Conservation (phyloP, 2,329 filamentous ascomycete species). For the Helotiales sp. region DNA sequence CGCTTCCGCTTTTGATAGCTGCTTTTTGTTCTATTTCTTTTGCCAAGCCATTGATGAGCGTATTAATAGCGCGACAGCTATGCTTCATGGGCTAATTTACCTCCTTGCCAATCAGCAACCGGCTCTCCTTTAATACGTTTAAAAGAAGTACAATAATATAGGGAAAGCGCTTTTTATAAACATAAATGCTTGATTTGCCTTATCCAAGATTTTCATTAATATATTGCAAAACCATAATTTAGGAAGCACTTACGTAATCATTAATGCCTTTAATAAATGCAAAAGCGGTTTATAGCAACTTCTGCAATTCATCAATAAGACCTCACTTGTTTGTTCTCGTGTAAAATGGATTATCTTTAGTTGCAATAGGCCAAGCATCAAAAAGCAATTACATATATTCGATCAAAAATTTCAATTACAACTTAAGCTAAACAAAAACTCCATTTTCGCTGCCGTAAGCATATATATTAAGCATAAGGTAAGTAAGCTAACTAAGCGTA, state of each 20-base stretch:
- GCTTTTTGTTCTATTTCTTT: slow-evolving; percentile 47
- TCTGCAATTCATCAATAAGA: slow-evolving; percentile 21
- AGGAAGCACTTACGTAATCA: slow-evolving; percentile 25
- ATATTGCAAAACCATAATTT: slow-evolving; percentile 22
- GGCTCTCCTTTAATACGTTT: slow-evolving; percentile 38
- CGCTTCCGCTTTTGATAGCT: background rate
- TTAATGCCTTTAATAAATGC: slow-evolving; percentile 37
- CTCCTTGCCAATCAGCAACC: slow-evolving; percentile 46
- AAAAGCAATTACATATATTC: slow-evolving; percentile 9
- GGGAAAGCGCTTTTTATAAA: slow-evolving; percentile 19
- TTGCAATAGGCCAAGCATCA: slow-evolving; percentile 23
- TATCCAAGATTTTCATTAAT: slow-evolving; percentile 20
- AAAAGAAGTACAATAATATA: slow-evolving; percentile 16
- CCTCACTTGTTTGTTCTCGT: slow-evolving; percentile 8
- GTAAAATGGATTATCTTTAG: slow-evolving; percentile 33
- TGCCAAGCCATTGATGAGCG: slow-evolving; percentile 49
- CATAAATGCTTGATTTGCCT: slow-evolving; percentile 20
- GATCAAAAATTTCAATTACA: slow-evolving; percentile 4
- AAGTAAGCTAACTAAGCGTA: slow-evolving; percentile 11
- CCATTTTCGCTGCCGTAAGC: slow-evolving; percentile 45
- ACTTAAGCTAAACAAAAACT: slow-evolving; percentile 45
- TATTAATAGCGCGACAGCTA: slow-evolving; percentile 47
- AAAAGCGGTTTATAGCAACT: slow-evolving; percentile 12
- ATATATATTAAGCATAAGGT: slow-evolving; percentile 28
- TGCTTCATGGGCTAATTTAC: slow-evolving; percentile 52